Base-by-base conservation (phyloP, 2,329 filamentous ascomycete species). In the Dothideomycetidae sp. region DNA sequence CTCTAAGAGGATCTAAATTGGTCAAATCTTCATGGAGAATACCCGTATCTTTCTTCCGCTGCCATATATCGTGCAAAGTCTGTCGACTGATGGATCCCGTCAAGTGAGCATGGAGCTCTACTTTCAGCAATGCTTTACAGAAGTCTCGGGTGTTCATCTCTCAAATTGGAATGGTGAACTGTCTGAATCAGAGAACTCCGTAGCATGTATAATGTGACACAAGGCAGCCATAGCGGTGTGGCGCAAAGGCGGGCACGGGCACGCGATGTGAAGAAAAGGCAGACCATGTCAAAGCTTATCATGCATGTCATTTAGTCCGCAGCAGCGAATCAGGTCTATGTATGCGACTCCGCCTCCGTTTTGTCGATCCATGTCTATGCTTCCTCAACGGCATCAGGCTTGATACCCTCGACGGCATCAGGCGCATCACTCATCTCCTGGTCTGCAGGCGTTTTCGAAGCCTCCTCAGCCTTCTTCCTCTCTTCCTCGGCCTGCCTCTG, bases 401-500 rank as follows among this genome's bases (percentile, higher is more conserved):
- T 38, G n/a, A 29, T 30, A 23, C 16, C 23, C 42, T 35, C 32
- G 49, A 54, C 56, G 39, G 65, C 63, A 17, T 48, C 52, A 16
- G 64, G 61, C 31, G 70, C 71, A 50, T 77, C 73, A 50, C 71
- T 68, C 73, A 76, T 77, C 56, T 76, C 72, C 36, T 60, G 55
- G 44, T 66, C 63, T 43, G 34, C 49, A 18, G 39, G 40, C 46
- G 62, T 59, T 50, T 62, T 61, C 34, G 60, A 48, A 29, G 53
- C 55, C 36, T 55, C 53, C 21, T 62, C 62, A 33, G 66, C 63
- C 57, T 70, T 69, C 60, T 70, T 69, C 43, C 63, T 59, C 46
- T 71, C 66, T 61, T 82, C 81, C 62, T 81, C 83, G 40, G 80
- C 78, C 50, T 79, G 78, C 56, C 75, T 75, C 61, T 83, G 78